Evolutionary conservation across 1,284 basidiomycete species (phyloP), one percentile per base, ranked within the genome.

Genomic region (Singerocomus inundabilis): DNA sequence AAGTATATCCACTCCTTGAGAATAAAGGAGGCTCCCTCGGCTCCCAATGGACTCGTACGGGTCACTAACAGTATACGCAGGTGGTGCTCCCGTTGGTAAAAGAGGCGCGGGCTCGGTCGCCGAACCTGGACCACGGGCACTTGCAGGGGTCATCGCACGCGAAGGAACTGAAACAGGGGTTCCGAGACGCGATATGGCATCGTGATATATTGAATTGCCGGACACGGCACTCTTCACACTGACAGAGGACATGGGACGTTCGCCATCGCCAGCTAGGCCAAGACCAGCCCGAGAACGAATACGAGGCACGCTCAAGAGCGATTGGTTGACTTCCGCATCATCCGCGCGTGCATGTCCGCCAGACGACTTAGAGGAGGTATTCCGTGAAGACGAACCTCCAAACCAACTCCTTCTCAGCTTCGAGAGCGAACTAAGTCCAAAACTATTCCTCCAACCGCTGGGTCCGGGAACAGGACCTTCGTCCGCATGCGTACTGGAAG

Each of bases 201-300:
- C 84, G 50, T 79, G 79, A 57, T 80, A 86, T 5, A 82, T 59
- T 0, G 81, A 82, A 28, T 70, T 74, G 7, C 76, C 81, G 3
- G 78, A 80, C 6, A 71, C 58, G 5, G 70, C 78, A 47, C 81
- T 85, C 50, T 67, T 72, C 10, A 68, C 70, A 49, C 83, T 85
- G 28, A 78, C 67, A 41, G 72, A 71, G 0, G 84, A 85, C 32
- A 77, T 66, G 0, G 84, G 84, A 8, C 84, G 76, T 8, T 72
- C 68, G 9, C 70, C 74, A 12, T 73, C 69, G 1, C 62, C 51
- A 15, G 61, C 67, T 5, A 70, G 51, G 18, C 72, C 76, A 18
- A 74, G 56, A 54, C 56, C 49, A 37, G 40, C 32, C 30, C 54
- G 60, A 8, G 57, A 54, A 43, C 57, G 61, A 35, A 42, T 43